Percentiles rank a stretch among this genome's conserved stretches.
Evolutionary conservation across 805 yeast species (phyloP).

Genomic region (Torulaspora quercuum): DNA sequence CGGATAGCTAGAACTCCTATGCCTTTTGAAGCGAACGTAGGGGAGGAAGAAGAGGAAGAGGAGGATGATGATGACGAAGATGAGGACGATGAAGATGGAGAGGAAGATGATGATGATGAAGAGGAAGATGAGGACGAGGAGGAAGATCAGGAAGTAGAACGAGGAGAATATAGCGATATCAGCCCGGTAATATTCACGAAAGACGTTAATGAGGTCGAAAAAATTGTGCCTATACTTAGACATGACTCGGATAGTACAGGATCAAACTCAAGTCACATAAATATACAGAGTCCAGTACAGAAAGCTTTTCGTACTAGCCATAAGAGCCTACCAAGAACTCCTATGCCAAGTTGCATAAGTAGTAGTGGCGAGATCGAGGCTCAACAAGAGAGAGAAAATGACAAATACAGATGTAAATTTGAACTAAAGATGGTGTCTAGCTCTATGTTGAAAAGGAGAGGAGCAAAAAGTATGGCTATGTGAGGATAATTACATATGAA

Average conservation of each 20-base stretch:
- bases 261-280: conserved; percentile 8
- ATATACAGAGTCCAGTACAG: conserved; percentile 12
- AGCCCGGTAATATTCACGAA: background rate
- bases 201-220: background rate
- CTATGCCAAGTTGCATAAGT: conserved; percentile 18
- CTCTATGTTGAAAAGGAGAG: conserved; percentile 31
- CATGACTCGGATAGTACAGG: conserved; percentile 3
- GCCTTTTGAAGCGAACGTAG: conserved; percentile 7
- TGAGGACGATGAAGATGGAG: conserved; percentile 8
- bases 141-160: conserved; percentile 13
- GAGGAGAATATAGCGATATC: conserved; percentile 9
- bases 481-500: conserved; percentile 4
- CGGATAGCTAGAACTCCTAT: conserved; percentile 14
- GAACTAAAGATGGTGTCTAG: conserved; percentile 28
- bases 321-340: conserved; percentile 20
- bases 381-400: conserved; percentile 3
- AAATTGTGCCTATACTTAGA: conserved; percentile 11
- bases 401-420: conserved; percentile 13
- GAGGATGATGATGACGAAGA: conserved; percentile 3
- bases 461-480: conserved; percentile 15
- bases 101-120: conserved; percentile 13
- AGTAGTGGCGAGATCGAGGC: conserved; percentile 2
- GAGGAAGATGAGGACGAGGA: conserved; percentile 16
- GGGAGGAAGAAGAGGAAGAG: conserved; percentile 2
- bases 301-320: conserved; percentile 7